phyloP scores from a whole-genome alignment of 2,329 filamentous ascomycete genomes.

The Pestalotiopsis sp. region DNA sequence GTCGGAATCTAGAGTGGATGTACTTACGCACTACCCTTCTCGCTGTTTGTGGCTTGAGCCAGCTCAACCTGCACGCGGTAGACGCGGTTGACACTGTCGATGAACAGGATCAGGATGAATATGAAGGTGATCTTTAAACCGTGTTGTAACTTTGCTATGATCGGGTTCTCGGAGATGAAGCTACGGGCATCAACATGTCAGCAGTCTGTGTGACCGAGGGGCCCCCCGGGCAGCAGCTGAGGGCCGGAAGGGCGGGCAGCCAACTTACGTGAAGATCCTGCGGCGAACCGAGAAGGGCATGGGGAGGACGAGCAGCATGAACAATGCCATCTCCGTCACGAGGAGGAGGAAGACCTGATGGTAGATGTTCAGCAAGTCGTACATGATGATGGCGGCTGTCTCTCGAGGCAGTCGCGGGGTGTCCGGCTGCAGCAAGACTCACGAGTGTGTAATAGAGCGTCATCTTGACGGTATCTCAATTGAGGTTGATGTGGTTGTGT shows the following conservation, averaged over 20 bases:
- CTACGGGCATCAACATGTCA: conserved; percentile 39
- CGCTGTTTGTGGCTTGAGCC: conserved; percentile 67
- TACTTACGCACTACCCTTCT: conserved; percentile 47
- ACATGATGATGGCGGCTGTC: neutral
- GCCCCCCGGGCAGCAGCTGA: neutral
- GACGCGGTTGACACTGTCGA: conserved; percentile 94
- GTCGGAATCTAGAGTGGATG: neutral
- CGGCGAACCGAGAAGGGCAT: conserved; percentile 85
- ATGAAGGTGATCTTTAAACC: conserved; percentile 99
- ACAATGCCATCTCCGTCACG: conserved; percentile 80
- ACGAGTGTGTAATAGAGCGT: conserved; percentile 54
- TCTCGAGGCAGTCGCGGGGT: neutral
- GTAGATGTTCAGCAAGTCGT: conserved; percentile 25
- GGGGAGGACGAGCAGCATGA: conserved; percentile 80
- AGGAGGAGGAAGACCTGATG: conserved; percentile 79
- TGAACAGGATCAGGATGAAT: conserved; percentile 97
- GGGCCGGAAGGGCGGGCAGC: neutral
- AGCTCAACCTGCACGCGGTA: conserved; percentile 96
- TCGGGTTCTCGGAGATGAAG: conserved; percentile 88
- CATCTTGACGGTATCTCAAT: conserved; percentile 36
- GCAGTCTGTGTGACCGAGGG: neutral
- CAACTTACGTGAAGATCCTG: conserved; percentile 73
- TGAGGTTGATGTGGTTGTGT: neutral
- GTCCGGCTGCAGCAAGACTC: conserved; percentile 23
- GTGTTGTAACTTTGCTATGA: conserved; percentile 92